Base-by-base conservation (phyloP, 768 basidiomycete species). In the Lentinula raphanica region DNA sequence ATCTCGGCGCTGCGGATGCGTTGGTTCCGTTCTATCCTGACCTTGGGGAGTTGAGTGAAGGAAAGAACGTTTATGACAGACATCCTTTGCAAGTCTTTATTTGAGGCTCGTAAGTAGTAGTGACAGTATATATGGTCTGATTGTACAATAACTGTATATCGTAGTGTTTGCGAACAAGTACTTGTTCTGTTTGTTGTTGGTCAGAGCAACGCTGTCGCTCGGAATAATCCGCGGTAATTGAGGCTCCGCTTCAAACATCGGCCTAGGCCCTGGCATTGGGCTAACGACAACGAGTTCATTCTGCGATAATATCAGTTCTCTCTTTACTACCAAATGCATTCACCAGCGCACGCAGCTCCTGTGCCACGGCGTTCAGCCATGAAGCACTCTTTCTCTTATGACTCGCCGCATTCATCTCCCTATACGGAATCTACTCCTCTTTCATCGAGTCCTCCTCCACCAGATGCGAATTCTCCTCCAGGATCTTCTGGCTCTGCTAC, bases 21-120 rank as follows among this genome's bases (percentile, higher is more conserved):
- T 79, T 98, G 73, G 95, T 98, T 6, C 94, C 95, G 0, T 97
- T 94, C 76, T 96, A 94, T 69, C 93, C 96, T 25, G 92, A 95
- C 67, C 76, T 98, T 21, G 80, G 89, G 2, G 94, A 96, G 67
- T 77, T 96, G 55, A 92, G 87, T 60, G 95, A 98, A 74, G 88
- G 93, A 42, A 86, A 91, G 72, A 95, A 94, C 69, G 82, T 86
- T 23, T 95, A 90, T 74, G 90, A 91, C 68, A 84, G 91, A 49
- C 89, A 93, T 68, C 84, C 88, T 13, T 69, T 95, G 62, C 90
- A 90, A 68, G 85, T 87, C 72, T 94, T 93, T 72, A 85, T 95
- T 63, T 94, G 73, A 74, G 17, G 19, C 21, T 44, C 6, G 27
- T 28, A 17, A 31, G 27, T 48, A 13, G 46, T 48, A 48, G 40